Evolutionary conservation across 2,329 filamentous ascomycete species (phyloP).

Genomic region (Coniosporium tulheliwenetii): DNA sequence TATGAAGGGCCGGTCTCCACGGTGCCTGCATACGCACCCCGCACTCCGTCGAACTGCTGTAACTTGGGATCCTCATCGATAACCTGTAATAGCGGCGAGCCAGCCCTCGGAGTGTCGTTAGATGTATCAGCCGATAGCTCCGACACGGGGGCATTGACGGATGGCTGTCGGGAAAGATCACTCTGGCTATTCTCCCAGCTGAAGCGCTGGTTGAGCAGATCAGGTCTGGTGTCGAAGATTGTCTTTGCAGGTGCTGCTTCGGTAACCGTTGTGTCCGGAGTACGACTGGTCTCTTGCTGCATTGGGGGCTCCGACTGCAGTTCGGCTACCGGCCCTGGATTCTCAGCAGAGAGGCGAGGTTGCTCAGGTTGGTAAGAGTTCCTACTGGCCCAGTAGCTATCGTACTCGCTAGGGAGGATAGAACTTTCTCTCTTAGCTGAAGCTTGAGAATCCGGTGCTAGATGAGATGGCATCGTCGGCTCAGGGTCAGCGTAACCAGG

Average conservation of each 20-base stretch:
- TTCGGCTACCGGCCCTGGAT: not conserved
- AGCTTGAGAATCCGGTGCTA: not conserved
- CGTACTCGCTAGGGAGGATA: slow-evolving; percentile 50
- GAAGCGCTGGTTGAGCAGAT: slow-evolving; percentile 14
- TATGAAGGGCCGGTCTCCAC: not conserved
- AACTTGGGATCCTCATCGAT: not conserved
- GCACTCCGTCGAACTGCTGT: not conserved
- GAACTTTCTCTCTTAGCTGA: slow-evolving; percentile 36
- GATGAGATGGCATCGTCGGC: not conserved
- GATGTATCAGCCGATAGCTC: not conserved
- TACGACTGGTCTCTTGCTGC: too few relatives aligned
- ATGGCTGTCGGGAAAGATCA: not conserved
- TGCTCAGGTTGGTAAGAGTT: not conserved
- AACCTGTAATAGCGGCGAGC: not conserved
- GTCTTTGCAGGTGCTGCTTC: too few relatives aligned
- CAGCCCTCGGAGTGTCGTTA: not conserved
- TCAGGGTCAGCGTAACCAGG: too few relatives aligned
- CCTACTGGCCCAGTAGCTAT: slow-evolving; percentile 42
- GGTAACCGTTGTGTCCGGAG: too few relatives aligned
- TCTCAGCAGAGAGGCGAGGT: not conserved
- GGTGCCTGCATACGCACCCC: not conserved
- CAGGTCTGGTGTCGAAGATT: not conserved
- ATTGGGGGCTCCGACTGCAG: too few relatives aligned
- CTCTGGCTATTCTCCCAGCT: slow-evolving; percentile 18
- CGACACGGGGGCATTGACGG: not conserved